Evolutionary conservation across 2,329 filamentous ascomycete species (phyloP).

Genomic region (Pleomassaria siparia): DNA sequence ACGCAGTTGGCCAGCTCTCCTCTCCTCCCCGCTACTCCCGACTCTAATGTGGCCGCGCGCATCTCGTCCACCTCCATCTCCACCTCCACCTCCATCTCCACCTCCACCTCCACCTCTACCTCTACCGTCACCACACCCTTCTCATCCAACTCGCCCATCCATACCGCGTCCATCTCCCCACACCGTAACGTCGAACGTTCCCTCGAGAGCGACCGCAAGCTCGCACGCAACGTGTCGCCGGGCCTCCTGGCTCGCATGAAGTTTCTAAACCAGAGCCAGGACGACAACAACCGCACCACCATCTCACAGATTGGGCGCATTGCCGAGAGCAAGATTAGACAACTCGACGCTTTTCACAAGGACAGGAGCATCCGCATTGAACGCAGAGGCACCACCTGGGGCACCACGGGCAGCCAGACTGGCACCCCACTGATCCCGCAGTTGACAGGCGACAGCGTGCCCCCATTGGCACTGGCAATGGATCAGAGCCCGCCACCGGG

Average conservation of each 20-base stretch:
- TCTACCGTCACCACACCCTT: constrained; percentile 20
- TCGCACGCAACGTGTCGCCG: constrained; percentile 45
- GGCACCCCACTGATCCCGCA: constrained; percentile 33
- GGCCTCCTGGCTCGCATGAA: constrained; percentile 49
- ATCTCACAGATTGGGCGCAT: constrained; percentile 63
- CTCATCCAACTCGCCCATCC: constrained; percentile 8
- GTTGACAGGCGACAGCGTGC: constrained; percentile 41
- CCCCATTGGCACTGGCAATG: constrained; percentile 36
- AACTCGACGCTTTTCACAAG: constrained; percentile 67
- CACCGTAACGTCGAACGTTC: constrained; percentile 6
- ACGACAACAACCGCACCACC: constrained; percentile 43
- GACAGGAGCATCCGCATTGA: constrained; percentile 59
- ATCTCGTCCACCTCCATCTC: constrained; percentile 15
- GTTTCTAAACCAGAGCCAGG: constrained; percentile 43
- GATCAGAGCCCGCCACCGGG: constrained; percentile 35
- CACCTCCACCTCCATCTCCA: constrained; percentile 8
- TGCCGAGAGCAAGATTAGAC: constrained; percentile 68
- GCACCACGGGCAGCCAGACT: constrained; percentile 54
- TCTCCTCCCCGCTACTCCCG: constrained; percentile 5
- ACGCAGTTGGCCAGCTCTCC: constrained; percentile 16
- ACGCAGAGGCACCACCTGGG: constrained; percentile 72
- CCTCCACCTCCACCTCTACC: constrained; percentile 7
- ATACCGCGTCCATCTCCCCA: constrained; percentile 7
- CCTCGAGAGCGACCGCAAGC: constrained; percentile 33
- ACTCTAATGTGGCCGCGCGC: constrained; percentile 15